Evolutionary conservation across 2,329 filamentous ascomycete genomes (phyloP).

Genomic region (Fusarium sp.): DNA sequence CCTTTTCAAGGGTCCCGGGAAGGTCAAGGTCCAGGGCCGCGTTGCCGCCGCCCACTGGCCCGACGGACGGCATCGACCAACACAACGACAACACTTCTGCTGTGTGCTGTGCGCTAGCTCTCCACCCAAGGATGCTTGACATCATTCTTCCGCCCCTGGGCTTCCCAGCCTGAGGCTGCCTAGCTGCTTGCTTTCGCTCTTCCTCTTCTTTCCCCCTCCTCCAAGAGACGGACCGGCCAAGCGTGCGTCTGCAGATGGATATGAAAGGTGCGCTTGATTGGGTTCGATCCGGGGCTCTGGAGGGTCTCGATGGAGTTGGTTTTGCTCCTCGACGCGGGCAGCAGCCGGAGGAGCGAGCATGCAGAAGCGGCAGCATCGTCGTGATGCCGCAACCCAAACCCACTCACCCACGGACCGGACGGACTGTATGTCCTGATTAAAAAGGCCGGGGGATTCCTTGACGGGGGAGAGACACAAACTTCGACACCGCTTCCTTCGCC

Average conservation of each 20-base stretch:
- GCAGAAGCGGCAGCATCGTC: slow-evolving; percentile 2
- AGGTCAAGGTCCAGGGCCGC: slow-evolving; percentile 2
- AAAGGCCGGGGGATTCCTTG: slow-evolving; percentile 17
- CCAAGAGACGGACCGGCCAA: slow-evolving; percentile 23
- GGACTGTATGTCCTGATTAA: slow-evolving; percentile 6
- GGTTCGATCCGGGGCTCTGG: slow-evolving; percentile 13
- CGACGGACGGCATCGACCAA: slow-evolving; percentile 5
- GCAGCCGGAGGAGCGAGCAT: slow-evolving; percentile 8
- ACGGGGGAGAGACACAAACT: neutral
- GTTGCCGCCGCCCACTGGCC: slow-evolving; percentile 9
- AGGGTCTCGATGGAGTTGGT: slow-evolving; percentile 4
- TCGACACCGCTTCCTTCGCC: slow-evolving; percentile 41
- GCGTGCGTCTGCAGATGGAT: slow-evolving; percentile 31
- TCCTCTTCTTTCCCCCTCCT: neutral
- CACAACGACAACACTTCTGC: neutral
- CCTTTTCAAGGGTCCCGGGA: neutral
- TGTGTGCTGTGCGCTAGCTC: neutral
- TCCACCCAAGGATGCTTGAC: slow-evolving; percentile 24
- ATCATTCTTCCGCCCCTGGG: slow-evolving; percentile 19
- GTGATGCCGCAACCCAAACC: slow-evolving; percentile 12
- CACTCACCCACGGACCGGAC: slow-evolving; percentile 5
- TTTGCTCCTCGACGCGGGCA: neutral
- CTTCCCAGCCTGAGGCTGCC: slow-evolving; percentile 27
- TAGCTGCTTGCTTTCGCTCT: slow-evolving; percentile 14
- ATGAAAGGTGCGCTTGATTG: slow-evolving; percentile 26